phyloP scores from a whole-genome alignment of 805 yeast genomes.

The Lachancea quebecensis region DNA sequence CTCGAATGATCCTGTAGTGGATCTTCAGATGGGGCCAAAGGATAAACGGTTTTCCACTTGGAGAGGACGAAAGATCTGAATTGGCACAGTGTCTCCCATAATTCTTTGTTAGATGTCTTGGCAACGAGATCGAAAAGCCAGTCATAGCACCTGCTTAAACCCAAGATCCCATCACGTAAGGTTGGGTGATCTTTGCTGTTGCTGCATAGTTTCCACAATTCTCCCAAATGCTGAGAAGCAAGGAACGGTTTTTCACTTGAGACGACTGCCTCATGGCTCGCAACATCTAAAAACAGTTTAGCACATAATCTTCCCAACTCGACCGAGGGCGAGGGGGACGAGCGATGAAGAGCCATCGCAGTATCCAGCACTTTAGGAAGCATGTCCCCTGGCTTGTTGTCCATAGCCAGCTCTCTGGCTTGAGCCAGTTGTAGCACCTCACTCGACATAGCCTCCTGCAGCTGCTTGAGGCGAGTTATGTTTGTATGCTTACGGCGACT shows the following conservation, averaged over 20 bases:
- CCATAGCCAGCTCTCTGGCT: constrained; percentile 29
- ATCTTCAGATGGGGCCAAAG: constrained; percentile 38
- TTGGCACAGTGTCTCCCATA: constrained; percentile 51
- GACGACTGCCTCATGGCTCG: constrained; percentile 17
- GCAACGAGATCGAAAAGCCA: constrained; percentile 40
- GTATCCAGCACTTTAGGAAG: constrained; percentile 30
- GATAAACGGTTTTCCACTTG: constrained; percentile 53
- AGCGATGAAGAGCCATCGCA: constrained; percentile 20
- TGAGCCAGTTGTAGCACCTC: constrained; percentile 22
- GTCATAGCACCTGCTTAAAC: constrained; percentile 41
- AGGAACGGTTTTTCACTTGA: constrained; percentile 28
- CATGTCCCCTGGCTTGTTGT: constrained; percentile 25
- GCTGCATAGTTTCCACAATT: constrained; percentile 23
- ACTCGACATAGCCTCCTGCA: not conserved
- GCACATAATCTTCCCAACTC: constrained; percentile 9
- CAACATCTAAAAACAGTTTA: constrained; percentile 21
- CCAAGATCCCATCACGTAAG: constrained; percentile 35
- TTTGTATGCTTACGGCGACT: not conserved
- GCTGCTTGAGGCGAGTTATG: not conserved
- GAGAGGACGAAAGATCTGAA: constrained; percentile 55
- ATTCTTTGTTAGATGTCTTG: constrained; percentile 32
- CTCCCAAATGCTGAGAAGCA: constrained; percentile 23
- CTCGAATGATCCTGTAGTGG: constrained; percentile 38
- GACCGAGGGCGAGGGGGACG: constrained; percentile 10
- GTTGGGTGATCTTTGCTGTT: constrained; percentile 25